phyloP scores from a whole-genome alignment of 345 rosid genomes.

The Aethionema arabicum region DNA sequence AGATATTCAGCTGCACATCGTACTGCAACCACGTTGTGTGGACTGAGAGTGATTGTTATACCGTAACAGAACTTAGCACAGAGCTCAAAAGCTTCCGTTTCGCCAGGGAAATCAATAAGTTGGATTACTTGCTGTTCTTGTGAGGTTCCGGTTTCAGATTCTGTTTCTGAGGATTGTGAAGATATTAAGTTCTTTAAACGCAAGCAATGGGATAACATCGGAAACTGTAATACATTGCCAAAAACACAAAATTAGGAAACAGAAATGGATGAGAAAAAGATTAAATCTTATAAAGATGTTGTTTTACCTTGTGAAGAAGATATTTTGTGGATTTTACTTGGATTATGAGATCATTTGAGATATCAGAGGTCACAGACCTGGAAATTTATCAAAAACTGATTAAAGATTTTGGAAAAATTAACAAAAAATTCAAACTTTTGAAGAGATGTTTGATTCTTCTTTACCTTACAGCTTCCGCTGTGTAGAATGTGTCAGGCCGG shows the following conservation, averaged over 20 bases:
- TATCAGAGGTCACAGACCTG: conserved; percentile 95
- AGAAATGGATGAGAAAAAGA: neutral
- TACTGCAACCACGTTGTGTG: conserved; percentile 77
- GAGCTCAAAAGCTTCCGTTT: conserved; percentile 81
- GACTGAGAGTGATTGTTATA: conserved; percentile 85
- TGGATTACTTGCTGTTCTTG: conserved; percentile 62
- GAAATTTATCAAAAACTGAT: conserved; percentile 17
- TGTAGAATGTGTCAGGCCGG: conserved; percentile 85
- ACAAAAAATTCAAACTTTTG: neutral
- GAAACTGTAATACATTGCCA: conserved; percentile 57
- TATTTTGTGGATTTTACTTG: conserved; percentile 85
- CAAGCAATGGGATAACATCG: conserved; percentile 81
- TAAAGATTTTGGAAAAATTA: neutral
- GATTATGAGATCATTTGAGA: conserved; percentile 78
- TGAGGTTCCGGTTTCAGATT: conserved; percentile 60
- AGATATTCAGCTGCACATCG: conserved; percentile 88
- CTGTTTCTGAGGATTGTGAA: conserved; percentile 35
- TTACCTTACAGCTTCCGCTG: conserved; percentile 83
- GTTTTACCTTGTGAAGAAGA: conserved; percentile 86
- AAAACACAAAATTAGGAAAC: conserved; percentile 7
- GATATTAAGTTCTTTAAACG: conserved; percentile 54
- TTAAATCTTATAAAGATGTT: neutral
- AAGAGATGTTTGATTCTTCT: conserved; percentile 6
- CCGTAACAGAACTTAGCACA: conserved; percentile 98
- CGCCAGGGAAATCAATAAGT: conserved; percentile 85